Conservation (phyloP, 2,329 filamentous ascomycete genomes). For the Fragosphaeria purpurea region DNA sequence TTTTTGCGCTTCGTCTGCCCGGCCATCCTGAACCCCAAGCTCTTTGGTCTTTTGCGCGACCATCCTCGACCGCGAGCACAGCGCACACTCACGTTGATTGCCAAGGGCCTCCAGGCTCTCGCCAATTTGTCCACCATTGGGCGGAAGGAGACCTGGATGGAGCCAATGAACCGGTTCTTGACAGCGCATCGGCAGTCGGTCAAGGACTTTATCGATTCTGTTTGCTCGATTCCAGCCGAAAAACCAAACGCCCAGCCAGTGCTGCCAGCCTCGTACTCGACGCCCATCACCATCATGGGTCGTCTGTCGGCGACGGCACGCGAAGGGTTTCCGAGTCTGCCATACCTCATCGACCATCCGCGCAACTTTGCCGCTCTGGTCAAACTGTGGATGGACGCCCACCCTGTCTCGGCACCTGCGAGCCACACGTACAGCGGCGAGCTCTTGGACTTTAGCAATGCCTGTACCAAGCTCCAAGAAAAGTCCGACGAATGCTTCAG, state of each 20-base stretch:
- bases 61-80: slow-evolving; percentile 76
- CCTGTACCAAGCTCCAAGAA: slow-evolving; percentile 40
- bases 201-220: slow-evolving; percentile 75
- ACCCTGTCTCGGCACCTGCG: slow-evolving; percentile 21
- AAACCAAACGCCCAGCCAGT: slow-evolving; percentile 41
- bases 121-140: slow-evolving; percentile 88
- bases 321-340: slow-evolving; percentile 87
- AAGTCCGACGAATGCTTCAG: slow-evolving; percentile 42
- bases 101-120: slow-evolving; percentile 83
- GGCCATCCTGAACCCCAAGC: slow-evolving; percentile 88
- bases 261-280: slow-evolving; percentile 79
- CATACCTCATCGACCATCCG: slow-evolving; percentile 84
- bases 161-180: slow-evolving; percentile 91
- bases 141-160: slow-evolving; percentile 97
- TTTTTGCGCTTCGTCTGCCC: slow-evolving; percentile 94
- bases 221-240: slow-evolving; percentile 74
- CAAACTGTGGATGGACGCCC: slow-evolving; percentile 63
- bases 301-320: slow-evolving; percentile 70
- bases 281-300: slow-evolving; percentile 79
- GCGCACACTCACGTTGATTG: slow-evolving; percentile 81
- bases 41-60: slow-evolving; percentile 76
- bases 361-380: slow-evolving; percentile 77
- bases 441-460: slow-evolving; percentile 40
- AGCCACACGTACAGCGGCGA: slow-evolving; percentile 37
- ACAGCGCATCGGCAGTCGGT: slow-evolving; percentile 65